A percentile compares a stretch with the other conserved stretches of the same genome.
phyloP scores from a whole-genome alignment of 2,329 filamentous ascomycete genomes.

The Dothistroma septosporum region DNA sequence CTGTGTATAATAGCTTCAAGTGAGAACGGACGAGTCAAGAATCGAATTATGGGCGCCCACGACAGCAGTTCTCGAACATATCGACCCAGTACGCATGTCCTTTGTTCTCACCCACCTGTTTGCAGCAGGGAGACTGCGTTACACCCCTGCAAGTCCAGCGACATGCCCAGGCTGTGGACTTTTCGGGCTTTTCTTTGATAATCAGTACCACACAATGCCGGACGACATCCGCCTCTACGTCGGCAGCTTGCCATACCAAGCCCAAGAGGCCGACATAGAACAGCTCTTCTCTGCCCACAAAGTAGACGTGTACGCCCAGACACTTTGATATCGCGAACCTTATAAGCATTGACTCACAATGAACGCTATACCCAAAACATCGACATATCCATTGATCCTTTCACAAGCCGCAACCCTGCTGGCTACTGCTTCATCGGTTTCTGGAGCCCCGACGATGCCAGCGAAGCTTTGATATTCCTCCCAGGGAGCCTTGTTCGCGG shows the following conservation, averaged over 20 bases:
- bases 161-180: no score
- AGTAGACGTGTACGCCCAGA: slow-evolving; percentile 32
- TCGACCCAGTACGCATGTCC: no score
- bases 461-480: slow-evolving; percentile 55
- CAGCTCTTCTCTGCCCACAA: slow-evolving; percentile 44
- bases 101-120: no score
- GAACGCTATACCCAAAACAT: slow-evolving; percentile 42
- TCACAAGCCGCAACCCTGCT: slow-evolving; percentile 65
- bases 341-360: not conserved
- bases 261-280: slow-evolving; percentile 49
- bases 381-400: slow-evolving; percentile 65
- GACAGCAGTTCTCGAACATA: no score
- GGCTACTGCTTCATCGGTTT: slow-evolving; percentile 74
- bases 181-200: not conserved
- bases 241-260: slow-evolving; percentile 53
- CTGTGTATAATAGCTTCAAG: no score
- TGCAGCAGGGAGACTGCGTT: no score
- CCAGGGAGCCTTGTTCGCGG: slow-evolving; percentile 53
- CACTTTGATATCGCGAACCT: not conserved
- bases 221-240: slow-evolving; percentile 42
- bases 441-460: slow-evolving; percentile 52
- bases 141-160: no score
- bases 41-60: no score
- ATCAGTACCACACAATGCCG: not conserved
- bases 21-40: no score